Evolutionary conservation across 1,284 basidiomycete species (phyloP), one percentile per base, ranked within the genome.

Genomic region (Exsudoporus floridanus): DNA sequence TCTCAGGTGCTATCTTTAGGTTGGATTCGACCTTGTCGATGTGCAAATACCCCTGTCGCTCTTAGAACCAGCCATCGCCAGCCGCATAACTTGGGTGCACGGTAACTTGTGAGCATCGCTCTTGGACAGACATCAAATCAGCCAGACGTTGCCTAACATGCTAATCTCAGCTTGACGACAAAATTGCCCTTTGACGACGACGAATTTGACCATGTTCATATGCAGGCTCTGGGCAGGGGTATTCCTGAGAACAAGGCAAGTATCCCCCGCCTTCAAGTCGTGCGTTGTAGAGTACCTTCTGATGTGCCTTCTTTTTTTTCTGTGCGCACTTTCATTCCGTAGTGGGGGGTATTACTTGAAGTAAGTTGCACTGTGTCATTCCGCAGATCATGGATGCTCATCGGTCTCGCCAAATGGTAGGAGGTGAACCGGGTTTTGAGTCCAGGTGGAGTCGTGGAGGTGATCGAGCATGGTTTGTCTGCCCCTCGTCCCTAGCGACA

Each of bases 151-250:
- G n/a, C 30, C 36, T 52, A 49, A 62, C 41, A 40, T 6, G 8
- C 30, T 16, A 16, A 16, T 42, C 21, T 19, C 56, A 90, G 88
- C 67, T 67, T 90, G 58, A 85, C 86, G 36, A 86, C 80, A 9
- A 84, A 77, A 59, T 73, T 90, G 13, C 88, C 88, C 1, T 90
- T 89, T 60, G 85, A 88, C 16, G 88, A 90, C 52, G 85, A 89
- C 54, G 80, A 86, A 59, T 90, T 90, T 56, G 88, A 90, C 64
- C 81, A 85, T 67, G 81, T 90, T n/a, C 86, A 85, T 62, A 78
- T 88, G 43, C 74, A 80, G 48, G 73, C 73, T 42, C 78, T 90
- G 43, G 81, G 84, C 0, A 77, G 78, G 57, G 86, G 81, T 21
- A 80, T 89, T 18, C 87, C 87, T 5, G 87, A 90, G 64, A 86